Conservation (phyloP, 768 basidiomycete species). For the Auricularia sp. region DNA sequence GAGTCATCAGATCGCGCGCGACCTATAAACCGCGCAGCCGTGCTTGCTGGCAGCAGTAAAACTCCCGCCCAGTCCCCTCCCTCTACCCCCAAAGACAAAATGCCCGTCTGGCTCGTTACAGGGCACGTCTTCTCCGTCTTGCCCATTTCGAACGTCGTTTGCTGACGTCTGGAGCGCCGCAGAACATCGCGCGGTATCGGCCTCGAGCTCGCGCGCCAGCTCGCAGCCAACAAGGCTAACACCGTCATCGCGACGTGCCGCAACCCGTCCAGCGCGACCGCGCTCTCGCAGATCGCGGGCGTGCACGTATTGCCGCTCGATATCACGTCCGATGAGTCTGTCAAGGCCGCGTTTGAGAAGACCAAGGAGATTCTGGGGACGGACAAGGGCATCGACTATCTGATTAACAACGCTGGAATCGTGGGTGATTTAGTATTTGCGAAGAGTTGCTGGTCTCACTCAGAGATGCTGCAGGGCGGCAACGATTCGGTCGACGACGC, state of each 20-base stretch:
- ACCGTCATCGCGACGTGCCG: slow-evolving; percentile 24
- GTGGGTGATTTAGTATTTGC: slow-evolving; percentile 14
- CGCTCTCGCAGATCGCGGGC: slow-evolving; percentile 6
- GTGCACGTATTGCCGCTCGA: slow-evolving; percentile 27
- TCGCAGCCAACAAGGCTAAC: slow-evolving; percentile 15
- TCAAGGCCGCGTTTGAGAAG: slow-evolving; percentile 16
- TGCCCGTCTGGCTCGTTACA: neutral
- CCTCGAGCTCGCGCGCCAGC: slow-evolving; percentile 19
- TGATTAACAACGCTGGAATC: slow-evolving; percentile 32
- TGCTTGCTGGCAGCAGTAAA: too few species aligned
- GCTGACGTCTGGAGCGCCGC: slow-evolving; percentile 3
- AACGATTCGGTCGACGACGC: slow-evolving; percentile 9
- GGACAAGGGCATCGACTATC: slow-evolving; percentile 25
- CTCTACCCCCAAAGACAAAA: neutral
- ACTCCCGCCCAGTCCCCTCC: too few species aligned
- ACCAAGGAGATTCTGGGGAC: slow-evolving; percentile 21
- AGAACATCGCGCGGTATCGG: slow-evolving; percentile 26
- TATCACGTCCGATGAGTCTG: slow-evolving; percentile 17
- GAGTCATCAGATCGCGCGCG: too few species aligned
- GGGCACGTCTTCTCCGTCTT: neutral
- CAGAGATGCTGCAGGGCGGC: neutral
- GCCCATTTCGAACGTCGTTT: neutral
- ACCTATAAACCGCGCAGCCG: too few species aligned
- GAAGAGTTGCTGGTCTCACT: neutral
- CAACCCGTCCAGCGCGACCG: slow-evolving; percentile 16